phyloP scores from a whole-genome alignment of 352 stramenopile genomes.

The Phytophthora macrochlamydospora region DNA sequence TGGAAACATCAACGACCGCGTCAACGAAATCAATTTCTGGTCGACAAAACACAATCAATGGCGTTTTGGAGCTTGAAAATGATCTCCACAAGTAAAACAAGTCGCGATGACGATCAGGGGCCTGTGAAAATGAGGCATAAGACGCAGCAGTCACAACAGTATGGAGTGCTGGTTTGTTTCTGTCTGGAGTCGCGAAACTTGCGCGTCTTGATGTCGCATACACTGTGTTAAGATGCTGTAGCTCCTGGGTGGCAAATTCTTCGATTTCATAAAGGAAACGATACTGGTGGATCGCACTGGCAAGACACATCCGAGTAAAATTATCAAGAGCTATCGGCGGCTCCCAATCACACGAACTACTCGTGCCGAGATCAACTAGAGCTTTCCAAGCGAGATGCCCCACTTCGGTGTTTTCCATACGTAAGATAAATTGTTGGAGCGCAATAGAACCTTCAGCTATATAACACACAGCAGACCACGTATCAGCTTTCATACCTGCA shows the following conservation, averaged over 20 bases:
- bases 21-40: slow-evolving; percentile 43
- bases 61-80: slow-evolving; percentile 41
- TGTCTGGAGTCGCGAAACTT: neutral
- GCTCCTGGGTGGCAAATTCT: slow-evolving; percentile 20
- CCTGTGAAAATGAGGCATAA: slow-evolving; percentile 10
- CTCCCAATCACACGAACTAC: slow-evolving; percentile 15
- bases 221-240: slow-evolving; percentile 21
- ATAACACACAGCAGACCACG: slow-evolving; percentile 39
- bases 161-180: slow-evolving; percentile 10
- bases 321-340: slow-evolving; percentile 11
- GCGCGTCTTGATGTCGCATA: neutral
- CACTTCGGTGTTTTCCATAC: slow-evolving; percentile 16
- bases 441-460: slow-evolving; percentile 28
- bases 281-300: slow-evolving; percentile 27
- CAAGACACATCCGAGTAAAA: slow-evolving; percentile 34
- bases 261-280: slow-evolving; percentile 39
- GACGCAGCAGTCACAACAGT: slow-evolving; percentile 24
- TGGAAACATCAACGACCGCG: slow-evolving; percentile 37
- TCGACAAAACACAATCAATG: slow-evolving; percentile 36
- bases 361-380: slow-evolving; percentile 15
- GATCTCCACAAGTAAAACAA: slow-evolving; percentile 39
- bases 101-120: slow-evolving; percentile 14
- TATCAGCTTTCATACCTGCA: slow-evolving; percentile 7
- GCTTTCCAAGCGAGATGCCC: slow-evolving; percentile 23
- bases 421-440: slow-evolving; percentile 36